These are phyloP conservation scores for Furcasterigmium furcatum DNA, from an alignment of 2,329 filamentous ascomycete genomes.

Conservation along the genomic window DNA sequence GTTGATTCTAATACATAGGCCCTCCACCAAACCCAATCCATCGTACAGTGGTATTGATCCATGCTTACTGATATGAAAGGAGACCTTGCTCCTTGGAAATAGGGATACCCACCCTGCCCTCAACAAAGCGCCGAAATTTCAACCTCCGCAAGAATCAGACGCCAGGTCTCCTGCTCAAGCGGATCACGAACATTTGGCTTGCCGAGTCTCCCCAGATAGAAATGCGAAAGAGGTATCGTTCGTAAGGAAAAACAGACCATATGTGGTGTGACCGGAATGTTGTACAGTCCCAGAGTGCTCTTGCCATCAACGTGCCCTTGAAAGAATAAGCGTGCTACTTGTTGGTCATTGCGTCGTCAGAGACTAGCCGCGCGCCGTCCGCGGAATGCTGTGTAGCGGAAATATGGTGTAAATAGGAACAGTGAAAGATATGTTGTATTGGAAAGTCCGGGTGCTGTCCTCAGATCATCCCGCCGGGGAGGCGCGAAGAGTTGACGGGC, in stretches of 20 bases:
- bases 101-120: too few relatives aligned
- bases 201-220: too few relatives aligned
- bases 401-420: not conserved
- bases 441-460: not conserved
- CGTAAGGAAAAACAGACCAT: constrained; percentile 1
- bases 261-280: not conserved
- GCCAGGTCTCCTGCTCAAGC: constrained; percentile 9
- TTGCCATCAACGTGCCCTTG: not conserved
- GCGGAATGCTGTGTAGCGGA: not conserved
- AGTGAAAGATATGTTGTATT: constrained; percentile 3
- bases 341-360: not conserved
- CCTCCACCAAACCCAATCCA: not conserved
- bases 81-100: too few relatives aligned
- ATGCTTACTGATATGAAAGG: too few relatives aligned
- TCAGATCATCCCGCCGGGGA: constrained; percentile 46
- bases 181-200: too few relatives aligned
- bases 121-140: too few relatives aligned
- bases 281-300: not conserved
- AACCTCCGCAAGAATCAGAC: constrained; percentile 2
- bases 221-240: constrained; percentile 9
- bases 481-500: constrained; percentile 18
- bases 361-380: not conserved
- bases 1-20: not conserved
- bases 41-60: too few relatives aligned
- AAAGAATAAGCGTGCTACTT: too few relatives aligned